A percentile compares a stretch with the other conserved stretches of the same genome.
These are phyloP conservation scores for Aspergillus bombycis DNA, from an alignment of 2,329 filamentous ascomycete species.

Conservation along the genomic window DNA sequence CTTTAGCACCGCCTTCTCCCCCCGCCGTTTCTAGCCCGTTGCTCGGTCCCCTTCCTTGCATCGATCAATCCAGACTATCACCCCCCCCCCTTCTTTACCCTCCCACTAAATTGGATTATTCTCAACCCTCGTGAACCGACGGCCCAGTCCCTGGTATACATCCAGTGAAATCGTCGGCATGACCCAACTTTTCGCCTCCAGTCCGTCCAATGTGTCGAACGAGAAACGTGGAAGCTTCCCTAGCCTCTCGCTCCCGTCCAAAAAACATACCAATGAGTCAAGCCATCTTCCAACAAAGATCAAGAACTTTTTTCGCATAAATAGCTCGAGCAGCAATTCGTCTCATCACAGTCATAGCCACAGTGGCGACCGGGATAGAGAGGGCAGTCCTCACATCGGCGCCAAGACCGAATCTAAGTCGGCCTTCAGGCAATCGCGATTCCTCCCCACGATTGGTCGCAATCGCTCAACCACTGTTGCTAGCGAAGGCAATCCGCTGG, in stretches of 20 bases:
- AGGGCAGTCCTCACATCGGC: slow-evolving; percentile 47
- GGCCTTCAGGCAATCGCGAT: slow-evolving; percentile 80
- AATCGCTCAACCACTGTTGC: slow-evolving; percentile 88
- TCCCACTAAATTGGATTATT: background rate
- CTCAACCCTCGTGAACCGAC: background rate
- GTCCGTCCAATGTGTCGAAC: slow-evolving; percentile 44
- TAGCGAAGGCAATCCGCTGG: slow-evolving; percentile 88
- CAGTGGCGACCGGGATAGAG: slow-evolving; percentile 33
- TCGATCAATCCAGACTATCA: slow-evolving; percentile 8
- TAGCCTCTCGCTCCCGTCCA: slow-evolving; percentile 48
- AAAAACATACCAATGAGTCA: slow-evolving; percentile 47
- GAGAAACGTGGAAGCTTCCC: slow-evolving; percentile 53
- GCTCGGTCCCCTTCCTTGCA: slow-evolving; percentile 10
- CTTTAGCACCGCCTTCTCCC: slow-evolving; percentile 19
- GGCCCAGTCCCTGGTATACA: background rate
- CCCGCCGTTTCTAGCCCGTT: slow-evolving; percentile 21
- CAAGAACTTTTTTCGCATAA: slow-evolving; percentile 72
- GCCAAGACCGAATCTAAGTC: slow-evolving; percentile 66
- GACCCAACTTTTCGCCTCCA: slow-evolving; percentile 49
- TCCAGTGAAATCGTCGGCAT: slow-evolving; percentile 30
- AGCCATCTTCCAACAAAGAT: slow-evolving; percentile 64
- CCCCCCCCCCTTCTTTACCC: background rate
- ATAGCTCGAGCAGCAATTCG: slow-evolving; percentile 54
- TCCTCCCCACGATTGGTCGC: slow-evolving; percentile 83
- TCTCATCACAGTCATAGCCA: slow-evolving; percentile 38